Evolutionary conservation across 2,329 filamentous ascomycete species (phyloP), one percentile per base, ranked within the genome.

Genomic region (Scedosporium boydii): DNA sequence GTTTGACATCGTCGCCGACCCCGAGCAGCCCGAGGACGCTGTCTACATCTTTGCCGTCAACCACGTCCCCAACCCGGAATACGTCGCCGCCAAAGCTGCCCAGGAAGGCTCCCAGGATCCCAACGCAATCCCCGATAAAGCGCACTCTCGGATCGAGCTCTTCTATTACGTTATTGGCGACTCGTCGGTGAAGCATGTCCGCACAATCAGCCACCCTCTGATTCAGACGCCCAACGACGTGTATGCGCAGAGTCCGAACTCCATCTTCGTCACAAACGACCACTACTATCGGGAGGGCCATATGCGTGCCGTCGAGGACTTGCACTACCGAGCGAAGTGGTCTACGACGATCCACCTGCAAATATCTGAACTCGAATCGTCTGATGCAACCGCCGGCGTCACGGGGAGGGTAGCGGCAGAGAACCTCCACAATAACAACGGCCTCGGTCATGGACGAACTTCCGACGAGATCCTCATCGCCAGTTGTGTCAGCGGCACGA

Each of bases 31-130:
- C 2, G 64, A 64, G 2, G 68, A 74, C 1, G 72, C 80, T 0
- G 79, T 87, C 5, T 87, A 84, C 66, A 81, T 87, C 56, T 83
- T 83, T 61, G 84, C 81, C 0, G 70, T 87, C 59, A 87, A 87
- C 65, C 85, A 87, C 62, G 66, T 81, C 1, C 80, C 83, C 0
- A 80, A 85, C 62, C 74, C 75, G 0, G 73, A 74, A 0, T 77
- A 75, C 23, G 68, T 70, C 18, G 65, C 64, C 3, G 63, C 65
- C 4, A 70, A 71, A 1, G 67, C 68, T 2, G n/a, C 9, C 57
- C 16, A 44, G 38, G 55, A 10, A 41, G 34, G 34, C 10, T 34
- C 55, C 3, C 34, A 26, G 34, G 16, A 27, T 10, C 7, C 34
- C 7, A 41, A 59, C 5, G 7, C n/a, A 21, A 48, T 44, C 23